phyloP scores from a whole-genome alignment of 768 basidiomycete species.

The Cubamyces sp. region DNA sequence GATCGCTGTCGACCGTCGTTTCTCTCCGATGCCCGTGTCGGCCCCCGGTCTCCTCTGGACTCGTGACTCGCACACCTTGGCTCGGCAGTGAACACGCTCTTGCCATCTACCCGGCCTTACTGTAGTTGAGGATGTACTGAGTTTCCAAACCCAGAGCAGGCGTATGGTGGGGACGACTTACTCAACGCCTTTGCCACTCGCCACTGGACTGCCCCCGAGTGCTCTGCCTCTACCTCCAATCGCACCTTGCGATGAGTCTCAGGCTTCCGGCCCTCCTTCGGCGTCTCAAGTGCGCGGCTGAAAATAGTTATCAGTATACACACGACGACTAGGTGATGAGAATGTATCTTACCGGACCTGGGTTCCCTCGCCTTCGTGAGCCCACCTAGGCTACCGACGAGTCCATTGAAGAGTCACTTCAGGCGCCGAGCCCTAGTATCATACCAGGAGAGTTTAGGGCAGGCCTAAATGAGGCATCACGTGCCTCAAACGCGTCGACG shows the following conservation, averaged over 20 bases:
- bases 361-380: slow-evolving; percentile 7
- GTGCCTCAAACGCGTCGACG: slow-evolving; percentile 20
- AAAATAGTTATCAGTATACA: background rate
- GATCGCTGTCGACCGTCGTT: background rate
- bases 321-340: too few relatives aligned
- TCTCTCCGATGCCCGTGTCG: slow-evolving; percentile 8
- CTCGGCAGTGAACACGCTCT: background rate
- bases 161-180: background rate
- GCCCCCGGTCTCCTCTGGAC: background rate
- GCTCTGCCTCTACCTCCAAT: slow-evolving; percentile 8
- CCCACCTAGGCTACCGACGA: slow-evolving; percentile 1
- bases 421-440: background rate
- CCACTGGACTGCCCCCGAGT: slow-evolving; percentile 3
- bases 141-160: background rate
- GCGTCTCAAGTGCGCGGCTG: slow-evolving; percentile 9
- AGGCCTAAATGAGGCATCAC: background rate
- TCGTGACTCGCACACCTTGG: background rate
- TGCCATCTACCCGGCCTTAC: slow-evolving; percentile 14
- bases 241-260: slow-evolving; percentile 8
- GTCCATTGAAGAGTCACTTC: slow-evolving; percentile 19
- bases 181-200: slow-evolving; percentile 16
- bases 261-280: slow-evolving; percentile 1
- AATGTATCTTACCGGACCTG: slow-evolving; percentile 9
- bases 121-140: background rate
- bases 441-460: slow-evolving; percentile 13